phyloP scores from a whole-genome alignment of 768 basidiomycete species.

The Brasilioporus rufonigricans region DNA sequence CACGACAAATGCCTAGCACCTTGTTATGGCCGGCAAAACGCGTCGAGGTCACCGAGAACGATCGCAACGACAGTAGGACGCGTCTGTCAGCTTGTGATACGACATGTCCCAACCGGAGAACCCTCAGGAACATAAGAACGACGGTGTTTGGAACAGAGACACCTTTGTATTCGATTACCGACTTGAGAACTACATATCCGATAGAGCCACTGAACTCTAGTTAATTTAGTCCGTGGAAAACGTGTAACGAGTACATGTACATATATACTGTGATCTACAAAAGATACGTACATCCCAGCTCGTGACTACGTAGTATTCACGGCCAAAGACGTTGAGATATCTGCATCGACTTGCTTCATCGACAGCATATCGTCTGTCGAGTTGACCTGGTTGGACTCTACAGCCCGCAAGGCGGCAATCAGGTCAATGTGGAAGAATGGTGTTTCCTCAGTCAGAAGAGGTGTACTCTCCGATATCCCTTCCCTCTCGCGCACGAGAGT shows the following conservation, averaged over 20 bases:
- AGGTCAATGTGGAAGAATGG: slow-evolving; percentile 95
- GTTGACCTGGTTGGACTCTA: slow-evolving; percentile 43
- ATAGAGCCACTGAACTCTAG: too few species aligned
- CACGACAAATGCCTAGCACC: slow-evolving; percentile 18
- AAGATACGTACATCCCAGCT: background rate
- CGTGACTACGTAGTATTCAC: background rate
- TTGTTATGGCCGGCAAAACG: slow-evolving; percentile 41
- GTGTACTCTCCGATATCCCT: slow-evolving; percentile 8
- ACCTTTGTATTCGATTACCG: too few species aligned
- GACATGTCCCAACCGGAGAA: background rate
- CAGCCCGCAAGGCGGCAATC: slow-evolving; percentile 63
- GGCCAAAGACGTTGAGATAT: background rate
- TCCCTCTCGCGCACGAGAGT: background rate
- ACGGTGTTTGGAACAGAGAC: too few species aligned
- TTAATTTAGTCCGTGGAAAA: background rate
- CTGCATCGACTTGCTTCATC: slow-evolving; percentile 6
- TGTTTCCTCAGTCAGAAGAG: slow-evolving; percentile 53
- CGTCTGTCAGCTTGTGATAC: slow-evolving; percentile 1
- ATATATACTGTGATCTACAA: background rate
- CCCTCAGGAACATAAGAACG: slow-evolving; percentile 9
- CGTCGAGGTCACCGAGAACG: slow-evolving; percentile 26
- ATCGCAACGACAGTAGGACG: slow-evolving; percentile 10
- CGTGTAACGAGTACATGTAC: background rate
- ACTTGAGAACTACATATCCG: too few species aligned
- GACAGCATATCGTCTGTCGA: slow-evolving; percentile 7